Conservation (phyloP, 495 filamentous ascomycete species). For the Penicillium pulvis region DNA sequence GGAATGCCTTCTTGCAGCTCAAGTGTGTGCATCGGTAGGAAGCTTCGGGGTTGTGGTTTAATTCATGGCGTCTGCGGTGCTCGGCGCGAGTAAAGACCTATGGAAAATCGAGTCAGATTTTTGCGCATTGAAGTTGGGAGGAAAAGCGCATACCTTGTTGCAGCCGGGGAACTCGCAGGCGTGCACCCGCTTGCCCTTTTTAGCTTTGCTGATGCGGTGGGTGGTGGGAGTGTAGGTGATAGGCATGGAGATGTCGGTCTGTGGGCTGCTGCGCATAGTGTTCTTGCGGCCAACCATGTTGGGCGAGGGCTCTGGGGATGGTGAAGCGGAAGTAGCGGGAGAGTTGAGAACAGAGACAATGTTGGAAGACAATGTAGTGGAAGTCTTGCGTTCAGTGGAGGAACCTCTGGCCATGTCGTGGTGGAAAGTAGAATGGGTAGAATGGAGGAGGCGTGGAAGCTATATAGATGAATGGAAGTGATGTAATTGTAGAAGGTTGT, state of each 20-base stretch:
- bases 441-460: constrained; percentile 12
- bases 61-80: constrained; percentile 80
- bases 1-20: constrained; percentile 77
- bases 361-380: constrained; percentile 10
- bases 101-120: constrained; percentile 15
- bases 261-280: constrained; percentile 22
- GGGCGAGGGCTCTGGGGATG: constrained; percentile 19
- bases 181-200: constrained; percentile 81
- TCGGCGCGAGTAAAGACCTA: constrained; percentile 85
- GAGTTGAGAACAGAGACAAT: constrained; percentile 16
- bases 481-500: constrained; percentile 15
- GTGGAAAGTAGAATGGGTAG: background rate
- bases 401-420: constrained; percentile 22
- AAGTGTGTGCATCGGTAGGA: constrained; percentile 65
- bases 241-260: constrained; percentile 29
- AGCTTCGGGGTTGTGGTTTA: constrained; percentile 76
- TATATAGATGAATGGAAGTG: constrained; percentile 16
- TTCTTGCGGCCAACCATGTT: constrained; percentile 26
- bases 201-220: constrained; percentile 77
- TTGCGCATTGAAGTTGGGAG: background rate
- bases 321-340: constrained; percentile 17
- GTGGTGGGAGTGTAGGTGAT: constrained; percentile 66
- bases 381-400: constrained; percentile 13
- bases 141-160: constrained; percentile 56
- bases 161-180: constrained; percentile 65